Base-by-base conservation (phyloP, 2,329 filamentous ascomycete genomes). In the Diplocarpon rosae region DNA sequence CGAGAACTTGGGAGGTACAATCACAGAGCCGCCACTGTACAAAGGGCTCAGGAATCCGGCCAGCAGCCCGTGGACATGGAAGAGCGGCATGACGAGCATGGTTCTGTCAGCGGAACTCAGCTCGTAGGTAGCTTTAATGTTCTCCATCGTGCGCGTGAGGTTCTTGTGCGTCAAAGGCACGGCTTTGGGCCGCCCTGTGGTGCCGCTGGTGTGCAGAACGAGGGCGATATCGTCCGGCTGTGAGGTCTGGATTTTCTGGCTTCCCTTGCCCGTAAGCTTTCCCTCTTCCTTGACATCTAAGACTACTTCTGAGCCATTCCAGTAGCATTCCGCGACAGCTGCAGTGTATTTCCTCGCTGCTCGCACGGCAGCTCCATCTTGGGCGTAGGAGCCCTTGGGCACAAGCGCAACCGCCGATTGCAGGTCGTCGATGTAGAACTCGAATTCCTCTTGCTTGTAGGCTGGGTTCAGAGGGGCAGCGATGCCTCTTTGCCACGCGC, bases 341-440 rank as follows among this genome's bases (percentile, higher is more conserved):
- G 85, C 83, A 48, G 83, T 75, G 67, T 86, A 89, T 68, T 80
- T 86, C 56, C 76, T 72, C 7, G 85, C 86, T 0, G 86, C 86
- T 58, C 78, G 75, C 24, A 92, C 83, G 20, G 83, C 85, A 11
- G 84, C 75, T 9, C 77, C 79, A 60, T 80, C 69, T 54, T 78
- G 72, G 10, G 70, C 69, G 56, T 78, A 84, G 12, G 80, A 76
- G 13, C 84, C 85, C 54, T 71, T 71, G 11, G 86, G 85, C 9
- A 93, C 82, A 30, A 93, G 70, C 28, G 87, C 76, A 47, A 93
- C 69, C 29, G 81, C 81, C 5, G 86, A 90, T 60, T 80, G 85
- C 56, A 93, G 71, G 61, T 94, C 86, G 52, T 88, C 82, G 58
- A 94, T 90, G 65, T 92, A 93, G 66, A 93, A 93, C 63, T 92